Evolutionary conservation across 805 yeast genomes (phyloP), one percentile per base, ranked within the genome.

Genomic region (Candida sphagnicola): DNA sequence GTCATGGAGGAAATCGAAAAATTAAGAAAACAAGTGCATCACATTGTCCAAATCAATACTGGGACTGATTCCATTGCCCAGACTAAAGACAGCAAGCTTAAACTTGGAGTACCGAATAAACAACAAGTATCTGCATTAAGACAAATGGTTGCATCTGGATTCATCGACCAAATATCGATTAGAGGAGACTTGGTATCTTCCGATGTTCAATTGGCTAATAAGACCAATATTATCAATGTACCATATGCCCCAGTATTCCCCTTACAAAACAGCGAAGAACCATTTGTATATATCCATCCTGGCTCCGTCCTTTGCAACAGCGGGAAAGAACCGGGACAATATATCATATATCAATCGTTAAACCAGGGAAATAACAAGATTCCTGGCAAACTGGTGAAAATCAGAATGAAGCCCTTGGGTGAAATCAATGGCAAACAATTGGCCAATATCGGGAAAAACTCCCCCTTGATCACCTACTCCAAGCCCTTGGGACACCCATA

Each of bases 91-190:
- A 56, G 59, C 11, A 77, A 74, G 11, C 47, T 78, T 48, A 78
- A 71, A 53, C 61, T 85, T n/a, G 75, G 70, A 0, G 76, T 84
- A 5, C 97, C 97, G 1, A 62, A 73, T 6, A 75, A 77, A 26
- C 55, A 62, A 4, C 99, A 93, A 62, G 56, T 88, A 4, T 74
- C 78, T 38, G 84, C 93, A 0, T 61, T 93, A 45, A 90, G 88
- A 53, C 99, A 93, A 61, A 90, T 93, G 80, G 70, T 91, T 3
- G 77, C 96, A 4, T 82, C 97, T 0, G 99, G 98, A 0, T 93
- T 85, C 51, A 72, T 93, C 28, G 99, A 93, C 58, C 95, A 86
- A 54, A 75, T 91, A 16, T 95, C 95, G 1, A 75, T 87, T 12
- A 72, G 98, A 44, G 90, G 87, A 1, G 97, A 90, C 53, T 49